Evolutionary conservation across 2,329 filamentous ascomycete genomes (phyloP).

Genomic region (Cladosporium sp.): DNA sequence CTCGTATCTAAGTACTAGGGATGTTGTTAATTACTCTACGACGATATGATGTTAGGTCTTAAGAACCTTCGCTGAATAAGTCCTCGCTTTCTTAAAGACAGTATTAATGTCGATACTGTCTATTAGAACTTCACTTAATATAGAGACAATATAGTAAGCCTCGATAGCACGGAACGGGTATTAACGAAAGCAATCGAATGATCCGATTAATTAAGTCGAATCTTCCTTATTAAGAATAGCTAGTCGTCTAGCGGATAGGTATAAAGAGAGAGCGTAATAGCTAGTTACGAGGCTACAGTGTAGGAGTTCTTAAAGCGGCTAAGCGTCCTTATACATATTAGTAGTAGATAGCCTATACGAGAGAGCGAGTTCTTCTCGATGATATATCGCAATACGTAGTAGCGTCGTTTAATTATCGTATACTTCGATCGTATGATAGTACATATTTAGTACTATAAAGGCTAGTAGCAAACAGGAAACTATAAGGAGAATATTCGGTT

Average conservation of each 20-base stretch:
- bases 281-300: slow-evolving; percentile 20
- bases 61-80: too few species aligned
- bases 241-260: neutral
- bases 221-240: neutral
- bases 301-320: slow-evolving; percentile 23
- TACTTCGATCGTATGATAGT: slow-evolving; percentile 23
- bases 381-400: slow-evolving; percentile 21
- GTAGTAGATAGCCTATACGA: slow-evolving; percentile 17
- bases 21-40: too few species aligned
- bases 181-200: slow-evolving; percentile 1
- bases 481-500: slow-evolving; percentile 26
- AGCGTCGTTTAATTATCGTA: slow-evolving; percentile 16
- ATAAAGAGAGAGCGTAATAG: slow-evolving; percentile 16
- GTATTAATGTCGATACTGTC: too few species aligned
- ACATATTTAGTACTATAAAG: slow-evolving; percentile 23
- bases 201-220: neutral
- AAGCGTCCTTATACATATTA: neutral
- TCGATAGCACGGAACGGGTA: neutral
- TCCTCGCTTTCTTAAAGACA: too few species aligned
- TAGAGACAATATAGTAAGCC: neutral
- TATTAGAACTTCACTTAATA: too few species aligned
- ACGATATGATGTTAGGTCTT: too few species aligned
- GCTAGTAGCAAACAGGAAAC: slow-evolving; percentile 22
- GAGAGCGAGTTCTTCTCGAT: slow-evolving; percentile 23
- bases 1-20: too few species aligned